Conservation (phyloP, 257 asterid genomes). For the Capsicum baccatum region DNA sequence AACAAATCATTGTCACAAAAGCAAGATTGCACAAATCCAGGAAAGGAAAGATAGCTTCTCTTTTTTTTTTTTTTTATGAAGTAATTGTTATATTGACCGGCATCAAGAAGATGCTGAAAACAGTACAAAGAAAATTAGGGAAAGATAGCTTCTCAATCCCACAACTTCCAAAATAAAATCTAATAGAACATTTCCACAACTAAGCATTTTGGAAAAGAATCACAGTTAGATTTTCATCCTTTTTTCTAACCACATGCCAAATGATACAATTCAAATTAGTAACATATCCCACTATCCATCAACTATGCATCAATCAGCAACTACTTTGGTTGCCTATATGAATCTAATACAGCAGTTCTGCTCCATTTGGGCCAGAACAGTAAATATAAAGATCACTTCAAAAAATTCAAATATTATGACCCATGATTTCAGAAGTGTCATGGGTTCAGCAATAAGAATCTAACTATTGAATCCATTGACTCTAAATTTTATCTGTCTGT, state of each 20-base stretch:
- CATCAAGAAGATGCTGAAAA: no score
- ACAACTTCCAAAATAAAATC: not conserved
- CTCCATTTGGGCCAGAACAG: no score
- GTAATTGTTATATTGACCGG: no score
- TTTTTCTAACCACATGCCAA: not conserved
- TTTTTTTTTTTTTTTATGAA: no score
- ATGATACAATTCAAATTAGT: not conserved
- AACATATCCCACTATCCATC: not conserved
- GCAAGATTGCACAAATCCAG: not conserved
- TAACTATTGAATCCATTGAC: no score
- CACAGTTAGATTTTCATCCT: not conserved
- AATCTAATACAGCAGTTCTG: not conserved
- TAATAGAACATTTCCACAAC: not conserved
- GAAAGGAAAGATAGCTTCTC: not conserved
- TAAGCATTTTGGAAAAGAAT: not conserved
- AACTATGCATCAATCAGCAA: not conserved
- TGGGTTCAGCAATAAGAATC: no score
- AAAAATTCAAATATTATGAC: no score
- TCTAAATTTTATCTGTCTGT: not conserved
- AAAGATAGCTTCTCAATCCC: not conserved
- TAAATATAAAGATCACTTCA: no score
- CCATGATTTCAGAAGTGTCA: no score
- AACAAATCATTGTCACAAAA: not conserved
- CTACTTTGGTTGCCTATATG: not conserved
- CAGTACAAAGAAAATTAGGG: not conserved